Evolutionary conservation across 257 asterid species (phyloP), one percentile per base, ranked within the genome.

Genomic region (Handroanthus guayacan): DNA sequence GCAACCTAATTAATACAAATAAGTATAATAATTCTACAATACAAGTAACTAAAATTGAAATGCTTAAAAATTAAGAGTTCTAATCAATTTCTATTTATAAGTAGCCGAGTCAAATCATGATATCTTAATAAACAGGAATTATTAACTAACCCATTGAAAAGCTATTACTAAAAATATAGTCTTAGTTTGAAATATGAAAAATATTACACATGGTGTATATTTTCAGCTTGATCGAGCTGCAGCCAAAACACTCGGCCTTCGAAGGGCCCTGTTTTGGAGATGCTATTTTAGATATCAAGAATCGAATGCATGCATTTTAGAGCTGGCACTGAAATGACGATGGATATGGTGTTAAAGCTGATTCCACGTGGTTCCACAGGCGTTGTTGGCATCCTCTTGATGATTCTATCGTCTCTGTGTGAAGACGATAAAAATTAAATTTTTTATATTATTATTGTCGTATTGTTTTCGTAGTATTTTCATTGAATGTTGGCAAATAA

Each of bases 221-320:
- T 50, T 65, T 75, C 82, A 88, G 91, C 62, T 76, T 89, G 87
- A 89, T 85, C 12, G 82, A 81, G 69, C 94, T 91, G 25, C 94
- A 86, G 37, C 94, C 94, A 0, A 17, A 56, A 41, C 86, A 86
- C 67, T 87, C 91, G 4, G 87, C 91, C 2, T 82, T 64, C 17
- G 74, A 90, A 3, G 94, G 85, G 80, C 74, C 94, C 14, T 87
- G 91, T 55, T 89, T 67, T 12, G 94, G 91, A 3, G 91, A 89
- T 43, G 91, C 91, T 2, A 83, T 69, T 3, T 69, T 87, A 2
- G 87, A 78, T 10, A 84, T 86, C 8, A 82, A 87, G 82, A 87
- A 87, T 76, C 64, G 87, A 64, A 87, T 84, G 4, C 89, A 82
- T 44, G 89, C 91, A n/a, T 80, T 75, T 54, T 84, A 82, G 47